Evolutionary conservation across 352 stramenopile genomes (phyloP).

Genomic region (Pythium guiyangense): DNA sequence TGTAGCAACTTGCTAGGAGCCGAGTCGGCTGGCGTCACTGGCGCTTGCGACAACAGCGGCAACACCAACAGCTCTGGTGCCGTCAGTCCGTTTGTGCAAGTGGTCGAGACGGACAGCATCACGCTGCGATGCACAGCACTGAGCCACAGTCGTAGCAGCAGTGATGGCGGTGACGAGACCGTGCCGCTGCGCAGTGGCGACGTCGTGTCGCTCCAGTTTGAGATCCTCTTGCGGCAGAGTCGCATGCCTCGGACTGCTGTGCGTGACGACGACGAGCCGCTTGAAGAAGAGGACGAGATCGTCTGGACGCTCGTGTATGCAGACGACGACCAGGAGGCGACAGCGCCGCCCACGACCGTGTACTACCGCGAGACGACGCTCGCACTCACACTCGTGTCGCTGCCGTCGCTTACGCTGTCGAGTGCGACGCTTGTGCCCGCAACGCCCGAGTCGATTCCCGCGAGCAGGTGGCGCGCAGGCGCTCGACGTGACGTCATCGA

Average conservation of each 20-base stretch:
- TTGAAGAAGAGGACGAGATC: slow-evolving; percentile 37
- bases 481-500: neutral
- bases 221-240: slow-evolving; percentile 23
- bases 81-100: neutral
- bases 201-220: slow-evolving; percentile 30
- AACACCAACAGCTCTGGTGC: neutral
- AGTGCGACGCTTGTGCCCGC: slow-evolving; percentile 32
- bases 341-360: neutral
- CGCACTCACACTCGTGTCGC: slow-evolving; percentile 32
- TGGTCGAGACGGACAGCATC: slow-evolving; percentile 17
- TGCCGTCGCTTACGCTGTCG: slow-evolving; percentile 47
- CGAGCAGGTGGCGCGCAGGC: neutral
- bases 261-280: slow-evolving; percentile 7
- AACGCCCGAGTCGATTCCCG: slow-evolving; percentile 13
- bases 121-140: slow-evolving; percentile 13
- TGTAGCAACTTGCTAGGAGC: slow-evolving; percentile 30
- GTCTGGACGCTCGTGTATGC: slow-evolving; percentile 68
- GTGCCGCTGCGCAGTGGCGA: slow-evolving; percentile 30
- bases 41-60: neutral
- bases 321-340: slow-evolving; percentile 8
- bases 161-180: neutral
- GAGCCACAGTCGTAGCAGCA: neutral
- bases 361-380: slow-evolving; percentile 61
- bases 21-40: neutral
- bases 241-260: neutral